Conservation (phyloP, 139 green algal genomes). For the Chlorella ohadii region DNA sequence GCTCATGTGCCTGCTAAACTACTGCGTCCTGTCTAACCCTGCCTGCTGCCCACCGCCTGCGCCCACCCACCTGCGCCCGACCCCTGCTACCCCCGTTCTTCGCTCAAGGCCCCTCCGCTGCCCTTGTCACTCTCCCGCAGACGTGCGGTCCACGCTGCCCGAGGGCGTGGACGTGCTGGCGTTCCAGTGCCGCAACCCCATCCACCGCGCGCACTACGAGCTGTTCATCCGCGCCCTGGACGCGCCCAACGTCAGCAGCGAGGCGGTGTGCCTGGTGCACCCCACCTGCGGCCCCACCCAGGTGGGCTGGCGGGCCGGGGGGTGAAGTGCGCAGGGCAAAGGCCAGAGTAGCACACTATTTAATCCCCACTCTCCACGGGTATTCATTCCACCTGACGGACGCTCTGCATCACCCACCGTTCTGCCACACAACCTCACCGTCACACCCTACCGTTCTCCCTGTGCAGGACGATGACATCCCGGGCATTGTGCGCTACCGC, state of each 20-base stretch:
- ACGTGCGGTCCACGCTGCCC: conserved; percentile 74
- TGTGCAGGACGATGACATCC: conserved; percentile 97
- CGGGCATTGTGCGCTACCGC: conserved; percentile 91
- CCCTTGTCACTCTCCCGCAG: not conserved
- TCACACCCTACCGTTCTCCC: not conserved
- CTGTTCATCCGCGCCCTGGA: conserved; percentile 91
- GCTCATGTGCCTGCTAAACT: too few relatives aligned
- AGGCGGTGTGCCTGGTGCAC: conserved; percentile 88
- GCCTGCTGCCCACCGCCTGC: too few relatives aligned
- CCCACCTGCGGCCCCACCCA: conserved; percentile 92
- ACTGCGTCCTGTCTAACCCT: not conserved
- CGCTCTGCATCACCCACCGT: too few relatives aligned
- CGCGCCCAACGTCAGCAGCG: conserved; percentile 77
- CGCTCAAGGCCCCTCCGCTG: not conserved
- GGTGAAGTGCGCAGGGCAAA: too few relatives aligned
- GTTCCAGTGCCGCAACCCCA: conserved; percentile 97
- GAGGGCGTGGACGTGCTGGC: conserved; percentile 84
- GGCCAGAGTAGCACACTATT: too few relatives aligned
- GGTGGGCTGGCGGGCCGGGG: conserved; percentile 29
- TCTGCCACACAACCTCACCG: too few relatives aligned
- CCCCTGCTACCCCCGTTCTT: too few relatives aligned
- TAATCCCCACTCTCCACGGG: too few relatives aligned
- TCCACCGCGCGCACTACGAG: conserved; percentile 95
- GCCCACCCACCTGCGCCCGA: not conserved
- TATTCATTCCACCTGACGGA: too few relatives aligned